These are phyloP conservation scores for Clathrospora elynae DNA, from an alignment of 2,329 filamentous ascomycete species.

Conservation along the genomic window DNA sequence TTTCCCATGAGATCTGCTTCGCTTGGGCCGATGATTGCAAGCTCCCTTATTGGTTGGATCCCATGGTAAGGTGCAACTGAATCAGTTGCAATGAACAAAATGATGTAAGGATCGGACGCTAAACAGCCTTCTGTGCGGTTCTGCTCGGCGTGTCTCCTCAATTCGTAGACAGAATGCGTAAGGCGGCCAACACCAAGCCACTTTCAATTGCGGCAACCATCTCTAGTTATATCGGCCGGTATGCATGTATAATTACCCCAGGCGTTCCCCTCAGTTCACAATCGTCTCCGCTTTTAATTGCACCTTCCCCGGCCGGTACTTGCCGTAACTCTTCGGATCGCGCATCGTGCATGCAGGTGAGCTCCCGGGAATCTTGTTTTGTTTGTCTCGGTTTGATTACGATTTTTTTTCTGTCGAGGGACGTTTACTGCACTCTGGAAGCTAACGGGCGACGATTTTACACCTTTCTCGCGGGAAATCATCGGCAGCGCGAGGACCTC, in stretches of 20 bases:
- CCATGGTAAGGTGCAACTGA: too few species aligned
- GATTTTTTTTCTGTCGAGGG: not conserved
- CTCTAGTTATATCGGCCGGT: not conserved
- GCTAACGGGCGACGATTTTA: constrained; percentile 17
- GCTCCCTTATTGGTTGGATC: not conserved
- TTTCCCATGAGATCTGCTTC: constrained; percentile 8
- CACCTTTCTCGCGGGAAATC: constrained; percentile 22
- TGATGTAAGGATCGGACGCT: too few species aligned
- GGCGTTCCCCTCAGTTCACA: not conserved
- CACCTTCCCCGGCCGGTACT: constrained; percentile 1
- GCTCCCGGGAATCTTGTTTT: constrained; percentile 1
- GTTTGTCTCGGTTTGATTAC: constrained; percentile 4
- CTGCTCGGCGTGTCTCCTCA: too few species aligned
- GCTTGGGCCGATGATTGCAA: not conserved
- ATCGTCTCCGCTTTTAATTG: not conserved
- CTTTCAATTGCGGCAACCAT: not conserved
- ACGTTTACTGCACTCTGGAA: constrained; percentile 8
- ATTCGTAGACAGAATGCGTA: too few species aligned
- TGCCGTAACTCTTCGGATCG: constrained; percentile 5
- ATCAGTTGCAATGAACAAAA: too few species aligned
- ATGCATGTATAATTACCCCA: constrained; percentile 1
- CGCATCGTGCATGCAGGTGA: constrained; percentile 4
- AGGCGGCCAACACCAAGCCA: not conserved
- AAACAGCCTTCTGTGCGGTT: too few species aligned
- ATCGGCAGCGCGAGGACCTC: constrained; percentile 13